Conservation (phyloP, 139 green algal genomes). For the Auxenochlorella pyrenoidosa region DNA sequence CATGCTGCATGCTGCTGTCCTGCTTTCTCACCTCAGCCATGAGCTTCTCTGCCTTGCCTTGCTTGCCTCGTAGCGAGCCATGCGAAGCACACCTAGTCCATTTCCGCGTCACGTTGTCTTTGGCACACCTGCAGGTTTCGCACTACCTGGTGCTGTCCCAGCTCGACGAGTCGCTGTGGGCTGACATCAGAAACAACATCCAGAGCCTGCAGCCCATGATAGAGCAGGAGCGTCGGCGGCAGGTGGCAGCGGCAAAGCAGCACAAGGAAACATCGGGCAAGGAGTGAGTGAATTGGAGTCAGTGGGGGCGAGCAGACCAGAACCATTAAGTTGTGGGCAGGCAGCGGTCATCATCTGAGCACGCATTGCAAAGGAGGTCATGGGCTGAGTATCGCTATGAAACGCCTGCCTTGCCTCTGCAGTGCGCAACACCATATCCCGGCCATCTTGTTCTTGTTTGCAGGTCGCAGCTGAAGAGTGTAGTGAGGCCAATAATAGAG, state of each 20-base stretch:
- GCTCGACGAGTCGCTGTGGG: slow-evolving; percentile 36
- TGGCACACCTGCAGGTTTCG: slow-evolving; percentile 32
- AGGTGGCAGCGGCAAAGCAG: neutral
- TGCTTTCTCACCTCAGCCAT: no score
- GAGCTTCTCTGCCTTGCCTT: no score
- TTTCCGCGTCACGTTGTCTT: neutral
- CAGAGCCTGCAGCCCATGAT: slow-evolving; percentile 18
- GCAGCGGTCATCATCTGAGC: neutral
- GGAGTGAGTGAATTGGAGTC: neutral
- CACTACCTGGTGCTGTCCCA: slow-evolving; percentile 76
- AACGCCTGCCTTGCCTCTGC: neutral
- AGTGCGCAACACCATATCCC: neutral
- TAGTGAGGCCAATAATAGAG: neutral
- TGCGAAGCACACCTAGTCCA: no score
- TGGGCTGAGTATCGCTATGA: no score
- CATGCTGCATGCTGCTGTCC: no score
- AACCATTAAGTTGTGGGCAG: neutral
- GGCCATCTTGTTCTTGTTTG: no score
- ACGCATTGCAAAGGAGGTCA: no score
- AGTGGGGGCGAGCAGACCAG: neutral
- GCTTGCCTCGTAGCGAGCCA: no score
- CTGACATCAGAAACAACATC: slow-evolving; percentile 21
- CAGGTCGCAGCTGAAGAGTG: neutral
- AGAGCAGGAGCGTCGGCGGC: neutral
- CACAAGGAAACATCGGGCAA: no score